Evolutionary conservation across 2,329 filamentous ascomycete genomes (phyloP).

Genomic region (Trichophaea hybrida): DNA sequence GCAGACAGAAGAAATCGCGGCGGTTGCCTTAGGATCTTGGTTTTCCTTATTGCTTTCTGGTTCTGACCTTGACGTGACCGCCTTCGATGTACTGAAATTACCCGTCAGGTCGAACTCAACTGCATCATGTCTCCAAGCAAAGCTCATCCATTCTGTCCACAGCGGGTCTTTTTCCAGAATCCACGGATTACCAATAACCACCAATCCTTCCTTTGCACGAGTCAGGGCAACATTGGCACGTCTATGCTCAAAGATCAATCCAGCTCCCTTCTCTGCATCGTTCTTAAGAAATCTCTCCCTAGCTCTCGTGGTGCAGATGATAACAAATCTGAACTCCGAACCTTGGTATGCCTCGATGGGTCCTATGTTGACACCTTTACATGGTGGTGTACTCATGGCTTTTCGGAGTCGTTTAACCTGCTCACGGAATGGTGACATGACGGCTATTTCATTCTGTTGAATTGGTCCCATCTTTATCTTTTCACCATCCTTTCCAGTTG

Average conservation of each 20-base stretch:
- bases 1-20: not conserved
- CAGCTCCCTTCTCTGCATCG: conserved; percentile 29
- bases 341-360: conserved; percentile 37
- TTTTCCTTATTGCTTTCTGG: not conserved
- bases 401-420: conserved; percentile 34
- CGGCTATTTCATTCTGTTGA: conserved; percentile 31
- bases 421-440: conserved; percentile 36
- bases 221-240: conserved; percentile 37
- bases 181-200: conserved; percentile 34
- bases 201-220: conserved; percentile 33
- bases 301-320: conserved; percentile 35
- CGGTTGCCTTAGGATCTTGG: not conserved
- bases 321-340: conserved; percentile 34
- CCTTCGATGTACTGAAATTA: not conserved
- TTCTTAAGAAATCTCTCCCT: conserved; percentile 28
- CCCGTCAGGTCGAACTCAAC: conserved; percentile 18
- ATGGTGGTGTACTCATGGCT: conserved; percentile 28
- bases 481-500: not conserved
- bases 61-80: not conserved
- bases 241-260: conserved; percentile 31
- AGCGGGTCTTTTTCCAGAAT: conserved; percentile 31
- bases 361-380: conserved; percentile 34
- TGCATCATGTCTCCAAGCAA: conserved; percentile 17
- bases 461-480: conserved; percentile 16
- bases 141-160: conserved; percentile 29